phyloP scores from a whole-genome alignment of 2,329 filamentous ascomycete species.

The Diaporthe velutina region DNA sequence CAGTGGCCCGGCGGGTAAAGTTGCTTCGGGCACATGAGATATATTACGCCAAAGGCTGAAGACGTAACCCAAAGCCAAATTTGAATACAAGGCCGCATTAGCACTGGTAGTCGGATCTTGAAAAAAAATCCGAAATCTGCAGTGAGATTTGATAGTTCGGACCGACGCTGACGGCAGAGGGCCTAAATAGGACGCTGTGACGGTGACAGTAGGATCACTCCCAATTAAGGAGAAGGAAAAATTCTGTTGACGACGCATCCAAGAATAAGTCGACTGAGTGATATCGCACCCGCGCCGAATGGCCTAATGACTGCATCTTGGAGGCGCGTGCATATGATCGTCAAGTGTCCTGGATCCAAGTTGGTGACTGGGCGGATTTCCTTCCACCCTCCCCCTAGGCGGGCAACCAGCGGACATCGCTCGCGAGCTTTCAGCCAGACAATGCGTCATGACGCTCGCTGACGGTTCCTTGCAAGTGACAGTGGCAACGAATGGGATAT shows the following conservation, averaged over 20 bases:
- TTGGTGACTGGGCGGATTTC: background rate
- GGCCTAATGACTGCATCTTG: constrained; percentile 15
- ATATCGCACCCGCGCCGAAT: background rate
- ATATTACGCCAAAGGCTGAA: constrained; percentile 22
- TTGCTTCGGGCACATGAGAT: constrained; percentile 2
- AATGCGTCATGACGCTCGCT: constrained; percentile 6
- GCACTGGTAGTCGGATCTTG: constrained; percentile 3
- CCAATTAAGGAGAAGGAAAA: background rate
- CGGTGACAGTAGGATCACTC: constrained; percentile 16
- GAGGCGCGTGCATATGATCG: constrained; percentile 11
- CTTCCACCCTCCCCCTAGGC: background rate
- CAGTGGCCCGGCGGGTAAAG: constrained; percentile 20
- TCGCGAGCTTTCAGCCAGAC: constrained; percentile 6
- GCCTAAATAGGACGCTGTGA: constrained; percentile 14
- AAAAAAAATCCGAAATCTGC: constrained; percentile 23
- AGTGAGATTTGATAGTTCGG: constrained; percentile 26
- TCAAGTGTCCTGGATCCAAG: constrained; percentile 8
- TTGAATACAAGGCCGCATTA: constrained; percentile 8
- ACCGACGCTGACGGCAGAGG: constrained; percentile 30
- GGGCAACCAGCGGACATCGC: constrained; percentile 13
- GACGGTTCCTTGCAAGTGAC: background rate
- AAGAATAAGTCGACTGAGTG: constrained; percentile 19
- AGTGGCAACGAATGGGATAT: constrained; percentile 15
- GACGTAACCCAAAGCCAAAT: constrained; percentile 14
- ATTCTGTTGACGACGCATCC: constrained; percentile 11